Evolutionary conservation across 306 rosid species (phyloP).

Genomic region (Dryas drummondii): DNA sequence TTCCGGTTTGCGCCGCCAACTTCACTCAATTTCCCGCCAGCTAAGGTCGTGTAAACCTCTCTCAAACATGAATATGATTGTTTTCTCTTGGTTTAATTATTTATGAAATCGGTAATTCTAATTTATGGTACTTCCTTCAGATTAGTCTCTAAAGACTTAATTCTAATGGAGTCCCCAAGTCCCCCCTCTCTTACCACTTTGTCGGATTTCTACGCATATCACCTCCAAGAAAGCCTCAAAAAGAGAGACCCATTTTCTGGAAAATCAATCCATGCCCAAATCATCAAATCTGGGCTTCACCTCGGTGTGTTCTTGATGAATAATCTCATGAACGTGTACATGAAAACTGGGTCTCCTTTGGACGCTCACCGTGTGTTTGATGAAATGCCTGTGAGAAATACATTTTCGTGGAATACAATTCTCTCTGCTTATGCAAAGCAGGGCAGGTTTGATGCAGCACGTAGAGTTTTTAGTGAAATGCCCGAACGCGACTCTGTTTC

Average conservation of each 20-base stretch:
- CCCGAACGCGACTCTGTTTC: constrained; percentile 83
- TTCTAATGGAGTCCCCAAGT: constrained; percentile 39
- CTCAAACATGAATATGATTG: no score
- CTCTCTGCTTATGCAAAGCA: constrained; percentile 66
- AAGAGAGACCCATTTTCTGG: constrained; percentile 46
- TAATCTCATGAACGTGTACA: constrained; percentile 63
- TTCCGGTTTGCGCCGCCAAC: no score
- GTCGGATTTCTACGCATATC: constrained; percentile 42
- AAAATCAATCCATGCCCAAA: constrained; percentile 55
- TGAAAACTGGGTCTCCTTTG: constrained; percentile 39
- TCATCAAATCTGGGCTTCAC: constrained; percentile 68
- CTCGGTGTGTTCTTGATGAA: constrained; percentile 60
- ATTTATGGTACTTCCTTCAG: background rate
- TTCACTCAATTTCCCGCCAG: no score
- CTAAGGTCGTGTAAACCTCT: no score
- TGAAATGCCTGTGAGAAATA: constrained; percentile 62
- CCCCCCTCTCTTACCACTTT: constrained; percentile 19
- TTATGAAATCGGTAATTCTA: no score
- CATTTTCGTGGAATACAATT: constrained; percentile 70
- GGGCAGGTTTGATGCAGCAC: constrained; percentile 57
- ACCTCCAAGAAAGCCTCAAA: constrained; percentile 65
- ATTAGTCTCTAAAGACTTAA: constrained; percentile 10
- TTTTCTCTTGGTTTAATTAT: no score
- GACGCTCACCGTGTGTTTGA: constrained; percentile 60
- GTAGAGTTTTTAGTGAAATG: constrained; percentile 50